Evolutionary conservation across 2,329 filamentous ascomycete species (phyloP).

Genomic region (Neurospora sp.): DNA sequence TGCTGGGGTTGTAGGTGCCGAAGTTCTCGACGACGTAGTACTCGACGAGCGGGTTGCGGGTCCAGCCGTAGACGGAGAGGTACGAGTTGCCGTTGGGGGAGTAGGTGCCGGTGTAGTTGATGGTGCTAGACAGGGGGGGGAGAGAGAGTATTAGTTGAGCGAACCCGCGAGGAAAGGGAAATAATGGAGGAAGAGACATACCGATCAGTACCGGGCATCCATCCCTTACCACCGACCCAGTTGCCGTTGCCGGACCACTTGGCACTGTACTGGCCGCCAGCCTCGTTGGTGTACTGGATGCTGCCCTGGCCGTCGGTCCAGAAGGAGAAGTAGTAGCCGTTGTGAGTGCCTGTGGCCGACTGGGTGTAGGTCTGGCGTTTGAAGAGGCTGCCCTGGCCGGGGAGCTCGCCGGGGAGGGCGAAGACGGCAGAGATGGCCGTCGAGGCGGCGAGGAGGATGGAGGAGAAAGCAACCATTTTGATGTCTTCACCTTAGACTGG

Average conservation of each 20-base stretch:
- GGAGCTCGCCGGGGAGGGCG: slow-evolving; percentile 28
- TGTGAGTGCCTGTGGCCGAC: slow-evolving; percentile 40
- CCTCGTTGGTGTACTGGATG: slow-evolving; percentile 46
- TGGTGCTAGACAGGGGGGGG: slow-evolving; percentile 25
- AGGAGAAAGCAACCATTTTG: slow-evolving; percentile 32
- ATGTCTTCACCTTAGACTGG: not conserved
- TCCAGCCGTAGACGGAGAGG: slow-evolving; percentile 31
- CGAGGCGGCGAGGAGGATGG: slow-evolving; percentile 27
- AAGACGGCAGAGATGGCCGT: slow-evolving; percentile 23
- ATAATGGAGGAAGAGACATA: slow-evolving; percentile 11
- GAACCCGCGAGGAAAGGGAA: not conserved
- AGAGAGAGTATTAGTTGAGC: not conserved
- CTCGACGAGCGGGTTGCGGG: slow-evolving; percentile 23
- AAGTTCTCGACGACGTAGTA: slow-evolving; percentile 30
- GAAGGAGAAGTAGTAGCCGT: slow-evolving; percentile 52
- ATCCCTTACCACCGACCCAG: slow-evolving; percentile 41
- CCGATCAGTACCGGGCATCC: slow-evolving; percentile 30
- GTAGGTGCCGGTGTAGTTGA: slow-evolving; percentile 40
- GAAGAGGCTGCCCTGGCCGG: slow-evolving; percentile 17
- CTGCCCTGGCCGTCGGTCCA: slow-evolving; percentile 45
- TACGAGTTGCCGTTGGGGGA: slow-evolving; percentile 38
- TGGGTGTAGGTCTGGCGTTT: slow-evolving; percentile 29
- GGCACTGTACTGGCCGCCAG: slow-evolving; percentile 39
- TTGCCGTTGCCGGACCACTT: slow-evolving; percentile 39
- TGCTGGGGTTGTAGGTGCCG: slow-evolving; percentile 32